phyloP scores from a whole-genome alignment of 768 basidiomycete species.

The Russula earlei region DNA sequence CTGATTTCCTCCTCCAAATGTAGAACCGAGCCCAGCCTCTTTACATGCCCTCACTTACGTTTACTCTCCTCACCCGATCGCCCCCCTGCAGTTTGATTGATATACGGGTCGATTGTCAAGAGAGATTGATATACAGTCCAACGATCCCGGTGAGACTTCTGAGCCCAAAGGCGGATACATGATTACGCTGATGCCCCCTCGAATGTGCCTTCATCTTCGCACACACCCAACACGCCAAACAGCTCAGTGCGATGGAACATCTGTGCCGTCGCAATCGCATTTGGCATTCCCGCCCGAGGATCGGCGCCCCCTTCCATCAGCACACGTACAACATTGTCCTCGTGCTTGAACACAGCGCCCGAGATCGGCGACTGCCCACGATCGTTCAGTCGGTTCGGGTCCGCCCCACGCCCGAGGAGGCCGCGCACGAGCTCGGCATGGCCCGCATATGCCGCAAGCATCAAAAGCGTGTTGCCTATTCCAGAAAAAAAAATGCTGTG shows the following conservation, averaged over 20 bases:
- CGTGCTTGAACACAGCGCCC: constrained; percentile 68
- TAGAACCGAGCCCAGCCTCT: not conserved
- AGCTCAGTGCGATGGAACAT: constrained; percentile 57
- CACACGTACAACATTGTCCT: constrained; percentile 51
- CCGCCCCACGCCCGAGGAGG: constrained; percentile 48
- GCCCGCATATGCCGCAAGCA: constrained; percentile 69
- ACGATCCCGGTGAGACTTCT: not conserved
- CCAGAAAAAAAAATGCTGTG: not conserved
- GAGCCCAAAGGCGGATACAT: constrained; percentile 12
- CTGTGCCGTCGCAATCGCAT: constrained; percentile 56
- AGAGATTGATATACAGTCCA: too few species aligned
- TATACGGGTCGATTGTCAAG: not conserved
- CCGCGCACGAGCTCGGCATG: constrained; percentile 44
- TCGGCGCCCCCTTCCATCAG: constrained; percentile 47
- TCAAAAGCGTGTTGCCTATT: constrained; percentile 66
- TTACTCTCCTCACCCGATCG: not conserved
- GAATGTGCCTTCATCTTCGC: constrained; percentile 38
- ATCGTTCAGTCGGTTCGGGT: constrained; percentile 64
- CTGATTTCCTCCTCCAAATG: not conserved
- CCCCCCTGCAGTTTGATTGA: not conserved
- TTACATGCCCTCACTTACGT: not conserved
- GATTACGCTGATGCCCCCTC: constrained; percentile 19
- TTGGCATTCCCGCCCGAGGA: constrained; percentile 56
- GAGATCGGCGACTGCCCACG: constrained; percentile 64
- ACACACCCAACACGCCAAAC: constrained; percentile 48